Evolutionary conservation across 805 yeast genomes (phyloP).

Genomic region (Saturnispora sanitii): DNA sequence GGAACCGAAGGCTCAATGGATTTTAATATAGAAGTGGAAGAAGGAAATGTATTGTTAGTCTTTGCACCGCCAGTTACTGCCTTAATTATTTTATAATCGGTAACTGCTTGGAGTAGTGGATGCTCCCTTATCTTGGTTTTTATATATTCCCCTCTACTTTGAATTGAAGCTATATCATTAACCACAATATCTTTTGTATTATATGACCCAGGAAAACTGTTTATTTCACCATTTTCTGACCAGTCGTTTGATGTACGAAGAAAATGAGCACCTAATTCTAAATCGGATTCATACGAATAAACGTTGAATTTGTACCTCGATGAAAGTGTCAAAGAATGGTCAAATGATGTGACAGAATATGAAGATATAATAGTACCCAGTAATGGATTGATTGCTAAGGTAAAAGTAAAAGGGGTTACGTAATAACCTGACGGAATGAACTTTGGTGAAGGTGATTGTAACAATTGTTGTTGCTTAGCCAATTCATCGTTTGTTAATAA

Average conservation of each 20-base stretch:
- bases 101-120: slow-evolving; percentile 5
- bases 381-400: slow-evolving; percentile 79
- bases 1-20: neutral
- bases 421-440: slow-evolving; percentile 15
- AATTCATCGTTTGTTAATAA: slow-evolving; percentile 7
- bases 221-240: neutral
- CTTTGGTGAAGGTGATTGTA: neutral
- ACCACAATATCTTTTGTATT: neutral
- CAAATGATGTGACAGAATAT: slow-evolving; percentile 46
- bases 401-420: slow-evolving; percentile 70
- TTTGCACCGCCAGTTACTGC: neutral
- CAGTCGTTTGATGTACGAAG: slow-evolving; percentile 37
- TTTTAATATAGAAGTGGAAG: neutral
- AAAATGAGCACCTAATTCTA: slow-evolving; percentile 78
- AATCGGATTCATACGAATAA: slow-evolving; percentile 81
- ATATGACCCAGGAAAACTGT: neutral
- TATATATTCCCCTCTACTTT: slow-evolving; percentile 1
- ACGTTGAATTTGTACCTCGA: slow-evolving; percentile 84
- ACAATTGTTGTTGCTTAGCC: slow-evolving; percentile 2
- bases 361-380: slow-evolving; percentile 84
- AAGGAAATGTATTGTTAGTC: neutral
- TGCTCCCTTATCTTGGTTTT: slow-evolving; percentile 6
- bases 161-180: neutral
- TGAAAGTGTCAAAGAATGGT: slow-evolving; percentile 42
- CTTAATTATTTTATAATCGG: slow-evolving; percentile 6